Evolutionary conservation across 208 protist genomes (phyloP), one percentile per base, ranked within the genome.

Genomic region (Trypanosoma brucei): DNA sequence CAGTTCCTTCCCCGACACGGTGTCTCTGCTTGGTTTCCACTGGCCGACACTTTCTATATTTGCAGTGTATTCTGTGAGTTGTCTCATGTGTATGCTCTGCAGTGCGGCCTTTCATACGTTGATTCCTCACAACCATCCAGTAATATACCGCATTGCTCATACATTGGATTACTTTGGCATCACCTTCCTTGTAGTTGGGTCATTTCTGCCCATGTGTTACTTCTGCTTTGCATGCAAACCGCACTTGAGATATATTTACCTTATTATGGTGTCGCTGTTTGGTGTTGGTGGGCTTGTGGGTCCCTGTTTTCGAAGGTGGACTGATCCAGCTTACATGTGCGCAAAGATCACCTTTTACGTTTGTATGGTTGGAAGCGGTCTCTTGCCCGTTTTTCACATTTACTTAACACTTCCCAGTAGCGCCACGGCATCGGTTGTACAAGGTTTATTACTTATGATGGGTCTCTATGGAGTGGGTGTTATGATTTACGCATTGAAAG

Each of bases 111-210:
- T 90, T 55, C 87, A 93, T 72, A 86, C 80, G 33, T 75, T 93
- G 46, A 63, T 87, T 6, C 72, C 77, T 13, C 87, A 93, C 59
- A 62, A 84, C 55, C 86, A 63, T 55, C 75, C 77, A 55, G 61
- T 67, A 4, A 11, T 85, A 14, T 93, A 78, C 56, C 56, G 71
- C 53, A 81, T 74, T 44, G 78, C 79, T 4, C 87, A 93, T 76
- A 64, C 83, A 3, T 44, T 91, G 2, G 90, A 95, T 65, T 92
- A 93, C 64, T 91, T 85, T 68, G 90, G 83, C 44, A 95, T 95
- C 55, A 92, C 81, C 9, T 73, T 83, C 42, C 81, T 95, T 50
- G 76, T 90, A 33, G 83, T 90, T 35, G 79, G 84, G 35, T 92
- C 83, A 31, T 93, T 95, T 55, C 64, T 93, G 3, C 90, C 90